Conservation (phyloP, 805 yeast genomes). For the Tetrapisispora arboricola region DNA sequence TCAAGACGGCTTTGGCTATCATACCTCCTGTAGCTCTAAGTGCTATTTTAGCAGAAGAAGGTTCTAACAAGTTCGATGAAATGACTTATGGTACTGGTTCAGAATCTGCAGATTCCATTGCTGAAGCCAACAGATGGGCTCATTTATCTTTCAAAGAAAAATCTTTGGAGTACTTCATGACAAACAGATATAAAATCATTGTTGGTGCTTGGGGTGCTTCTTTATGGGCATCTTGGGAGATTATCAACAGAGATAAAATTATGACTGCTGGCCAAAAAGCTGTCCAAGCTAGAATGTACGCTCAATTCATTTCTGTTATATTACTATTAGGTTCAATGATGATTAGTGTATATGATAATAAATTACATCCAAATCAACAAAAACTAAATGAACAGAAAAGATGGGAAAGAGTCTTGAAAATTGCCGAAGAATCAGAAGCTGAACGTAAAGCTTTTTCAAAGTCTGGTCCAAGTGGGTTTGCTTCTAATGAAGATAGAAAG, state of each 20-base stretch:
- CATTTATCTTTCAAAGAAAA: slow-evolving; percentile 40
- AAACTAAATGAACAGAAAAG: slow-evolving; percentile 29
- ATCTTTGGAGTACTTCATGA: slow-evolving; percentile 37
- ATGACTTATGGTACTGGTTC: slow-evolving; percentile 38
- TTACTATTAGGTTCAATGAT: slow-evolving; percentile 61
- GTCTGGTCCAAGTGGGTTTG: slow-evolving; percentile 10
- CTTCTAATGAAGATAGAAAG: slow-evolving; percentile 29
- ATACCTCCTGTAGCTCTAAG: slow-evolving; percentile 56
- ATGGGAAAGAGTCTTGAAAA: slow-evolving; percentile 40
- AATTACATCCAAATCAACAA: slow-evolving; percentile 36
- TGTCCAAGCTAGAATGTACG: slow-evolving; percentile 86
- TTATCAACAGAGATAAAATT: slow-evolving; percentile 61
- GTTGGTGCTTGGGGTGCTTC: slow-evolving; percentile 74
- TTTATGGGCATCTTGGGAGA: slow-evolving; percentile 67
- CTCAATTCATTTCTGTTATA: slow-evolving; percentile 70
- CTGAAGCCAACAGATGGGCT: slow-evolving; percentile 44
- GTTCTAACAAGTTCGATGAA: slow-evolving; percentile 57
- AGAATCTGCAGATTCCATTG: slow-evolving; percentile 27
- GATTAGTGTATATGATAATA: slow-evolving; percentile 53
- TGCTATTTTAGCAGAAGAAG: slow-evolving; percentile 60
- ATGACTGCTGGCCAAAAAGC: slow-evolving; percentile 71
- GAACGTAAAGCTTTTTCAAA: slow-evolving; percentile 1
- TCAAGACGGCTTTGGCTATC: slow-evolving; percentile 55
- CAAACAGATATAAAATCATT: slow-evolving; percentile 56
- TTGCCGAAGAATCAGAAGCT: slow-evolving; percentile 32